Percentiles rank a stretch among this genome's conserved stretches.
phyloP scores from a whole-genome alignment of 2,329 filamentous ascomycete species.

The Exophiala sideris region DNA sequence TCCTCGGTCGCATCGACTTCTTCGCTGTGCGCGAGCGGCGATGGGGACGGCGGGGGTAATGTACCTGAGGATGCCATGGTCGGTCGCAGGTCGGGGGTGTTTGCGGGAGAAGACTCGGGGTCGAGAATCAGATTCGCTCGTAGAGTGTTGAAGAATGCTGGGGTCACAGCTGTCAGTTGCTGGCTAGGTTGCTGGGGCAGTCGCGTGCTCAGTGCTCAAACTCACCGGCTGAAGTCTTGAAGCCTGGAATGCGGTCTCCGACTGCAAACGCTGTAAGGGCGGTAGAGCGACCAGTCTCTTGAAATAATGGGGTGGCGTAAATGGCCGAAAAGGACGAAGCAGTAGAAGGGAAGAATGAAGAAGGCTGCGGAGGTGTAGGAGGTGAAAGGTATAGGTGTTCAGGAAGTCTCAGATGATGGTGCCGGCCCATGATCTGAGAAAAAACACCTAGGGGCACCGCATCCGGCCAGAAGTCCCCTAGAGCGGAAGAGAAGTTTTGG shows the following conservation, averaged over 20 bases:
- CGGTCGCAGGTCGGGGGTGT: slow-evolving; percentile 58
- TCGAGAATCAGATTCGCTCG: slow-evolving; percentile 73
- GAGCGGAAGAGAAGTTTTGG: background rate
- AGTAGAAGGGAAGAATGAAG: slow-evolving; percentile 15
- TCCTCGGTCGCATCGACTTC: background rate
- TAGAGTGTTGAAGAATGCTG: slow-evolving; percentile 80
- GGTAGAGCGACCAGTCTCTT: slow-evolving; percentile 20
- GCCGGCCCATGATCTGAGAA: slow-evolving; percentile 24
- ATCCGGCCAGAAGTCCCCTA: too few species aligned
- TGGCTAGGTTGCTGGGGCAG: background rate
- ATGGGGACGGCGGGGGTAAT: slow-evolving; percentile 39
- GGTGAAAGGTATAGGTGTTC: slow-evolving; percentile 28
- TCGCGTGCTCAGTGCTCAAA: slow-evolving; percentile 9
- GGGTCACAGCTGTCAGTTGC: slow-evolving; percentile 3
- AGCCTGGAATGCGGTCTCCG: slow-evolving; percentile 33
- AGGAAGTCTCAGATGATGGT: slow-evolving; percentile 27
- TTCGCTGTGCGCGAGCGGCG: slow-evolving; percentile 25
- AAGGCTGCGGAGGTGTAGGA: slow-evolving; percentile 18
- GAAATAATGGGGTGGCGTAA: slow-evolving; percentile 17
- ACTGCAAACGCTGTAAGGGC: slow-evolving; percentile 23
- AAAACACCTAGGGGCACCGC: too few species aligned
- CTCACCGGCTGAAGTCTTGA: slow-evolving; percentile 34
- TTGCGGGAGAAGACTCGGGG: slow-evolving; percentile 56
- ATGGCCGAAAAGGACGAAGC: slow-evolving; percentile 22
- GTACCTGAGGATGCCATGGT: slow-evolving; percentile 38